Base-by-base conservation (phyloP, 495 filamentous ascomycete species). In the Lasiosphaeris hirsuta region DNA sequence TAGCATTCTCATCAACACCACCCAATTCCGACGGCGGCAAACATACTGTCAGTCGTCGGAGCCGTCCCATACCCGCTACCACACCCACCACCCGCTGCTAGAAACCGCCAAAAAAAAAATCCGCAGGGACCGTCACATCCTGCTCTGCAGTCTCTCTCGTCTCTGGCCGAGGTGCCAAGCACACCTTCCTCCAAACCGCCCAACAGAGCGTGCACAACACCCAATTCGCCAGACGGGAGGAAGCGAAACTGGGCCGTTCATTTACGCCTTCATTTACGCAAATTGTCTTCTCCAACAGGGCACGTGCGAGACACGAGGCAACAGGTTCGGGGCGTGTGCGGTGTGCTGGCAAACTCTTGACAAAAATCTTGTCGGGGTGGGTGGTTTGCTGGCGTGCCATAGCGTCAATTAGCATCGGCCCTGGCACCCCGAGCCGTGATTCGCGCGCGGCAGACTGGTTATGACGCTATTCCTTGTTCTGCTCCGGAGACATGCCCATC, bases 101-200 rank as follows among this genome's bases (percentile, higher is more conserved):
- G 45, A 41, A 18, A 15, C 17, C 33, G 53, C 41, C 13, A 35
- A 10, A 30, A 30, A 30, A 35, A 10, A 30, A 30, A 30, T 30
- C 23, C 40, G 52, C 52, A 19, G 42, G 33, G 41, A 55, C 39
- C n/a, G 39, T 55, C 42, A 37, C 41, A 55, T 46, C 52, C 41
- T 23, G 41, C 14, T 38, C 23, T 51, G 15, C 14, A 15, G 33
- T 36, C 33, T 17, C 41, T 55, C 53, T 23, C 23, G 33, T 36
- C 33, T 17, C 41, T 55, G 41, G 41, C 23, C 23, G 23, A 30
- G 23, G 23, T 30, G 23, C 23, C 38, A 55, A 55, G 53, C 53
- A 19, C 41, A 18, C 15, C 30, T 15, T 55, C 37, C 33, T n/a
- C n/a, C 37, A 55, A 46, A 39, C 17, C 11, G 15, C 23, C 8